phyloP scores from a whole-genome alignment of 345 rosid genomes.

The Kandelia obovata region DNA sequence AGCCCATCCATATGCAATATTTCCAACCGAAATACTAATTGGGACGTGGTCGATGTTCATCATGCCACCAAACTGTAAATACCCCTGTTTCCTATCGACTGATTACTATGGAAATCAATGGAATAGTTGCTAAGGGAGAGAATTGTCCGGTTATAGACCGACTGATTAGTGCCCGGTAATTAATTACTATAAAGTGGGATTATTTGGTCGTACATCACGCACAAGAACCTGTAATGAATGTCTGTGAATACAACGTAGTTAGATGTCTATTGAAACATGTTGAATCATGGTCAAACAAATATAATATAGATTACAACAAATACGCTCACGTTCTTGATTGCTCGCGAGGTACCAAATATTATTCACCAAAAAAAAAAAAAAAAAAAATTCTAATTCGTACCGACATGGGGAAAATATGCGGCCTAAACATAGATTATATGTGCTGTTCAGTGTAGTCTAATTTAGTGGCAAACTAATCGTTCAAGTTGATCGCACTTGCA shows the following conservation, averaged over 20 bases:
- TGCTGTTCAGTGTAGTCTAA: too few species aligned
- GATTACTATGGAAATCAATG: conserved; percentile 3
- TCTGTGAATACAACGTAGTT: too few species aligned
- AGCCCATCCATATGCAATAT: not conserved
- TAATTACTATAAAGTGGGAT: not conserved
- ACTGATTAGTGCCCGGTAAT: too few species aligned
- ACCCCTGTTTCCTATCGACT: conserved; percentile 1
- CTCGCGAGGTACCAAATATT: too few species aligned
- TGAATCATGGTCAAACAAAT: not conserved
- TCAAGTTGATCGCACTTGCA: not conserved
- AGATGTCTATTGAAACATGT: not conserved
- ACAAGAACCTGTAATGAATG: too few species aligned
- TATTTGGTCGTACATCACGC: not conserved
- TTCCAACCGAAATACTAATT: not conserved
- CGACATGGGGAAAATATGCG: too few species aligned
- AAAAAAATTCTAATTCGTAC: too few species aligned
- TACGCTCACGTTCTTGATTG: not conserved
- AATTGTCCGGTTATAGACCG: not conserved
- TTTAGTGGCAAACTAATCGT: too few species aligned
- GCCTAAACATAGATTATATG: too few species aligned
- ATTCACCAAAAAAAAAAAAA: too few species aligned
- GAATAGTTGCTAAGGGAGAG: not conserved
- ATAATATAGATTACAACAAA: not conserved
- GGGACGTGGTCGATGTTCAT: not conserved
- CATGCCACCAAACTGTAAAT: not conserved